These are phyloP conservation scores for Lactarius pseudohatsudake DNA, from an alignment of 768 basidiomycete genomes.

Conservation along the genomic window DNA sequence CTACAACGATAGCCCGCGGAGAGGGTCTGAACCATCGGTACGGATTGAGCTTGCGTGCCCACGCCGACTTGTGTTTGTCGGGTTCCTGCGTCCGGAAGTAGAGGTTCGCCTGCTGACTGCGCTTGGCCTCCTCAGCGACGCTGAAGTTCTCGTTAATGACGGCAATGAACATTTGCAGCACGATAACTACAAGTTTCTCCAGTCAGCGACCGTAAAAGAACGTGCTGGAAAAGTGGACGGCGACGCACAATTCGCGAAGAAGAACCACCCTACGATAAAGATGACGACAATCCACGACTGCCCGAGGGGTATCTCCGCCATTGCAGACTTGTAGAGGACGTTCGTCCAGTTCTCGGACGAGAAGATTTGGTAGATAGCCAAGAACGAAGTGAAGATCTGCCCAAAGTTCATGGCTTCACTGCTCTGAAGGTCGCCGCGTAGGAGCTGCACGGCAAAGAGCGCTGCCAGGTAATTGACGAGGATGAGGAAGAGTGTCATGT, in stretches of 20 bases:
- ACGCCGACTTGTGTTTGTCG: constrained; percentile 48
- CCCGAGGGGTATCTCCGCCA: constrained; percentile 59
- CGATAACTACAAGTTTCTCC: constrained; percentile 59
- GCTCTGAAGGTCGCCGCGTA: constrained; percentile 74
- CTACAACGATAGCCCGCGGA: constrained; percentile 69
- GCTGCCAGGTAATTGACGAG: constrained; percentile 86
- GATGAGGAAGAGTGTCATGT: constrained; percentile 90
- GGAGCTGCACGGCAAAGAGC: constrained; percentile 76
- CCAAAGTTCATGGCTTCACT: constrained; percentile 68
- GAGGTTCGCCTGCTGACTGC: constrained; percentile 71
- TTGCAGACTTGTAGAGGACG: constrained; percentile 61
- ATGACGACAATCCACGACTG: constrained; percentile 71
- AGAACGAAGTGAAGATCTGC: constrained; percentile 79
- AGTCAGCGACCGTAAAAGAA: background rate
- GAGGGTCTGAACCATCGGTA: constrained; percentile 80
- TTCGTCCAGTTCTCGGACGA: constrained; percentile 95
- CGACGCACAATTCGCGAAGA: constrained; percentile 86
- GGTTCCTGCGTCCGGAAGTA: constrained; percentile 61
- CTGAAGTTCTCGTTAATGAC: constrained; percentile 96
- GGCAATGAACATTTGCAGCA: constrained; percentile 95
- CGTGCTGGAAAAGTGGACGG: background rate
- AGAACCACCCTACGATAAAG: constrained; percentile 80
- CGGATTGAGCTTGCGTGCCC: constrained; percentile 80
- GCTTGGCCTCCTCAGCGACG: constrained; percentile 89
- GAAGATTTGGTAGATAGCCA: constrained; percentile 86